Evolutionary conservation across 2,329 filamentous ascomycete genomes (phyloP).

Genomic region (Penicillium paneum): DNA sequence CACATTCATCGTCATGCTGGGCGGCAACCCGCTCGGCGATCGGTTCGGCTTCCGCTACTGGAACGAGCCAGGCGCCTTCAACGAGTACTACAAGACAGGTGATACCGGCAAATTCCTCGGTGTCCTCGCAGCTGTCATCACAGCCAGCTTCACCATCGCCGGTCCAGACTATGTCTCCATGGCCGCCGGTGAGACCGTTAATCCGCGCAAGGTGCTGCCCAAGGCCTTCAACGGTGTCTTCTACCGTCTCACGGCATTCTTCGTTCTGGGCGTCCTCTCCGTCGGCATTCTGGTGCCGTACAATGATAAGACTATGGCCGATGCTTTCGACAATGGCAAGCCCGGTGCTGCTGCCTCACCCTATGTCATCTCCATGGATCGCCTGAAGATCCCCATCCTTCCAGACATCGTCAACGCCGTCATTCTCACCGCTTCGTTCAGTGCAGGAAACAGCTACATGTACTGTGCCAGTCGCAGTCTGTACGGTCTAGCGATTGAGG

Average conservation of each 20-base stretch:
- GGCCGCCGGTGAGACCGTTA: conserved; percentile 67
- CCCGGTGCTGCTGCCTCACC: conserved; percentile 69
- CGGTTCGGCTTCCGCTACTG: conserved; percentile 71
- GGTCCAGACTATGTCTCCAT: conserved; percentile 65
- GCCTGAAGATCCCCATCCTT: conserved; percentile 60
- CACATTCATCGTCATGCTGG: conserved; percentile 79
- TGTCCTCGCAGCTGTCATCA: conserved; percentile 71
- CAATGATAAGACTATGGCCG: conserved; percentile 59
- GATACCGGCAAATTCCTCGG: conserved; percentile 69
- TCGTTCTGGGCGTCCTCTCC: conserved; percentile 68
- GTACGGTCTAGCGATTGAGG: conserved; percentile 66
- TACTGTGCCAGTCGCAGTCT: conserved; percentile 68
- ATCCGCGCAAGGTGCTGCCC: conserved; percentile 67
- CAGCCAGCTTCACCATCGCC: conserved; percentile 65
- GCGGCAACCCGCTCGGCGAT: conserved; percentile 71
- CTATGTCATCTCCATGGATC: conserved; percentile 66
- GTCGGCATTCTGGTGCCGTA: conserved; percentile 71
- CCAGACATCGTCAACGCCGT: conserved; percentile 72
- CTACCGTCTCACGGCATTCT: conserved; percentile 72
- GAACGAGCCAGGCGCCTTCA: conserved; percentile 65
- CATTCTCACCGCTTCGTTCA: conserved; percentile 65
- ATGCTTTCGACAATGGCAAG: conserved; percentile 57
- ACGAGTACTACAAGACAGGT: conserved; percentile 62
- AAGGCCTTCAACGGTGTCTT: conserved; percentile 76
- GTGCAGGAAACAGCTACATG: conserved; percentile 65